Evolutionary conservation across 371 early-diverging fungal species (phyloP), one percentile per base, ranked within the genome.

Genomic region (Lichtheimia corymbifera): DNA sequence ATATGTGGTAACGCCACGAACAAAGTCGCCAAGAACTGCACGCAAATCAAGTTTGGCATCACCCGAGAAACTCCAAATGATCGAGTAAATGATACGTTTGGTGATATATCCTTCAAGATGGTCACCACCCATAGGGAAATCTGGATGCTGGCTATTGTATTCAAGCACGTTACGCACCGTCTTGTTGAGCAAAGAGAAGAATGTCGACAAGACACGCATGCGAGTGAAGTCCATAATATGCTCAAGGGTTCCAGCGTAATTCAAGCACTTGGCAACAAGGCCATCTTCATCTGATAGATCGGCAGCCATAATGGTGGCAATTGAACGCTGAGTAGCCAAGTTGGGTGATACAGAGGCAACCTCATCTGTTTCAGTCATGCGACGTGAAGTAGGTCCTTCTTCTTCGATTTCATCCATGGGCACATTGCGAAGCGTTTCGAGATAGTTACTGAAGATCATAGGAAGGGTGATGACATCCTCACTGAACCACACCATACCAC

Each of bases 401-500:
- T 92, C 92, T 43, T 93, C 93, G 20, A 79, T 80, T 42, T 96
- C 96, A 63, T 93, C 96, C 78, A 96, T 84, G 2, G 91, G 85
- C 20, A 88, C 86, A 40, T 75, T 76, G 30, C 88, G 86, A 11
- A 98, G 80, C 0, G 85, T 88, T 17, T 88, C 87, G 44, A 99
- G 82, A 70, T 97, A 98, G 68, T 94, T 80, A 63, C 83, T 68
- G 68, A 88, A 87, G 49, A 94, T 74, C 94, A 97, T 96, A 2
- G 83, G 78, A 44, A 90, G 73, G 2, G 87, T 87, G 47, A 98
- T 91, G 1, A 97, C 90, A 64, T 94, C 93, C 59, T 93, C 92
- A 66, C 93, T 93, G 76, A 97, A 97, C 97, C 98, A 98, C 25
- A 99, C 96, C 97, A 99, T 98, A 76, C 99, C 99, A 79, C 99